Evolutionary conservation across 164 flowering plant genomes (phyloP), one percentile per base, ranked within the genome.

Genomic region (Houttuynia cordata): DNA sequence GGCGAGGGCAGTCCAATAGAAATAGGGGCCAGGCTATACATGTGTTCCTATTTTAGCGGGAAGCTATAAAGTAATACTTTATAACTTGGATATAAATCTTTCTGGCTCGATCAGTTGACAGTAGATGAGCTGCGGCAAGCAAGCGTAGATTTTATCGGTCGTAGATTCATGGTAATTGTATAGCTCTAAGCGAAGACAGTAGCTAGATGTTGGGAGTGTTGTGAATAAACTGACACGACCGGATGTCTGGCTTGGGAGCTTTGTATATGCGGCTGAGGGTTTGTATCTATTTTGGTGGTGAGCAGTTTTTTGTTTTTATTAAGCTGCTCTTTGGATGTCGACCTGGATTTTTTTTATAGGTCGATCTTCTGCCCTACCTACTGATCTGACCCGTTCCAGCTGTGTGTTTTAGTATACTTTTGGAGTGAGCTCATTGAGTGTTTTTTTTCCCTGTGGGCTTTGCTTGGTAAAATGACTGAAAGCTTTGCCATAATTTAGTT

Each of bases 1-100:
- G 99, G 99, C 57, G 84, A 79, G 64, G 83, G 81, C 67, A 91
- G 89, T 22, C 93, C 96, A 23, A 66, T 83, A 62, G 99, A 93
- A 61, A 77, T 90, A 56, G 85, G 80, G 66, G 91, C 79, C 60
- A 80, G 82, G 79, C 70, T 93, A 64, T 90, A 81, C 71, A 24
- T 79, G 72, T 78, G 82, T 70, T 84, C 97, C 9, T 93, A 90
- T 67, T 69, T 80, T 20, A 50, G 58, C 57, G 57, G 63, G 80
- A 68, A 75, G 20, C 61, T 54, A 51, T 30, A 60, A 10, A 47
- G 52, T 37, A 4, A 24, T 20, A 56, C 1, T 52, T 21, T 24
- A 19, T 24, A 34, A 52, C 24, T 13, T 25, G 19, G 30, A n/a
- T 59, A 50, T 20, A n/a, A 19, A 12, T 45, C 17, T 17, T 45